These are phyloP conservation scores for Graphiopsis chlorocephala DNA, from an alignment of 2,329 filamentous ascomycete species.

Conservation along the genomic window DNA sequence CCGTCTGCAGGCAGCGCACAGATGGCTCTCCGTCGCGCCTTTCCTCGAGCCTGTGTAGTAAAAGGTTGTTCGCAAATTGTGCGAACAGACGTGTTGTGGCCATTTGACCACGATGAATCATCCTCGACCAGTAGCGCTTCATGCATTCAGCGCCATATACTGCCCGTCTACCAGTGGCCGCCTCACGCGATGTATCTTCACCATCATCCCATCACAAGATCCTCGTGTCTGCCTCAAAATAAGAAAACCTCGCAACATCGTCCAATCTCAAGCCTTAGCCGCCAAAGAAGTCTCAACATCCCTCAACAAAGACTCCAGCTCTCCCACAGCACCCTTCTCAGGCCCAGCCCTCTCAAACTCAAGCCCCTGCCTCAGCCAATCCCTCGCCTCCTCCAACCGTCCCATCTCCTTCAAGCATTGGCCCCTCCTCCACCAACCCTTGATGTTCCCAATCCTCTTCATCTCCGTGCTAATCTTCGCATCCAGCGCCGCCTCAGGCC, in stretches of 20 bases:
- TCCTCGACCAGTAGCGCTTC: not conserved
- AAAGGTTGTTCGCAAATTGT: not conserved
- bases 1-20: not conserved
- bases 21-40: not conserved
- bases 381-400: constrained; percentile 73
- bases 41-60: not conserved
- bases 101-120: not conserved
- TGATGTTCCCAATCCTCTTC: constrained; percentile 81
- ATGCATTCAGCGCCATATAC: not conserved
- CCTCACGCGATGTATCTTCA: not conserved
- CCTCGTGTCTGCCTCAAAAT: not conserved
- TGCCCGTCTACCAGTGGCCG: not conserved
- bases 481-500: constrained; percentile 84
- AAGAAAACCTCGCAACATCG: not conserved
- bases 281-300: constrained; percentile 22
- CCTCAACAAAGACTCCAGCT: constrained; percentile 30
- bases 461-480: constrained; percentile 85
- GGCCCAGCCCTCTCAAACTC: constrained; percentile 53
- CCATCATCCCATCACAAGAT: not conserved
- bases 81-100: not conserved
- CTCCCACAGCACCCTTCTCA: constrained; percentile 30
- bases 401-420: constrained; percentile 90
- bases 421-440: constrained; percentile 90
- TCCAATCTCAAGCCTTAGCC: constrained; percentile 6
- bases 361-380: constrained; percentile 72